Evolutionary conservation across 2,329 filamentous ascomycete species (phyloP), one percentile per base, ranked within the genome.

Genomic region (Ophiosphaerella herpotricha): DNA sequence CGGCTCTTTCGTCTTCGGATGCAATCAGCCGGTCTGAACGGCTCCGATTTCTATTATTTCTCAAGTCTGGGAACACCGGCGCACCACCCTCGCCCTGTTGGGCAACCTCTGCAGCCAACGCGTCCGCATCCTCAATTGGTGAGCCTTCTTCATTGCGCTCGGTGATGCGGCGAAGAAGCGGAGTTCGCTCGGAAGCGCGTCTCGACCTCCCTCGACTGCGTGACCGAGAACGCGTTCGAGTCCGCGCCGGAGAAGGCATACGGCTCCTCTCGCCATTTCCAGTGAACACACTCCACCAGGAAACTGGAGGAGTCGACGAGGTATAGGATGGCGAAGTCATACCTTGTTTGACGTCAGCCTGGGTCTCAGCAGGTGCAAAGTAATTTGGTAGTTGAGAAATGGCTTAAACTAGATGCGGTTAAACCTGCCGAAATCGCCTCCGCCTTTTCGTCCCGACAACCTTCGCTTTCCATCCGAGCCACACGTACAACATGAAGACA

Each of bases 171-270:
- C 52, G 58, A 48, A 73, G 61, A 41, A 73, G 61, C 43, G 69
- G 68, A 36, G 70, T 72, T 44, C 66, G 62, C 57, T 72, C 70
- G 21, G 66, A 66, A 21, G 60, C 37, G 12, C 45, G 43, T 42
- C 44, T 35, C 34, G 40, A 43, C 34, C 38, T 37, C 16, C 42
- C 46, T 23, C 40, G 40, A 39, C 45, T 40, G 39, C 32, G 39
- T 42, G 45, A 51, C 26, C 48, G 39, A 26, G 43, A 50, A n/a
- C n/a, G 46, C 36, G 44, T 42, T 14, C 18, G 50, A 11, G 14
- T 43, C 16, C 18, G 50, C 26, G 11, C 13, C 13, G 29, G 14
- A 18, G 36, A 39, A 33, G 35, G 24, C 43, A 46, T 46, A 7
- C 43, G 36, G 14, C 23, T 33, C 43, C 43, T 23, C 11, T 46